These are phyloP conservation scores for Phyllosticta citribraziliensis DNA, from an alignment of 2,329 filamentous ascomycete genomes.

Conservation along the genomic window DNA sequence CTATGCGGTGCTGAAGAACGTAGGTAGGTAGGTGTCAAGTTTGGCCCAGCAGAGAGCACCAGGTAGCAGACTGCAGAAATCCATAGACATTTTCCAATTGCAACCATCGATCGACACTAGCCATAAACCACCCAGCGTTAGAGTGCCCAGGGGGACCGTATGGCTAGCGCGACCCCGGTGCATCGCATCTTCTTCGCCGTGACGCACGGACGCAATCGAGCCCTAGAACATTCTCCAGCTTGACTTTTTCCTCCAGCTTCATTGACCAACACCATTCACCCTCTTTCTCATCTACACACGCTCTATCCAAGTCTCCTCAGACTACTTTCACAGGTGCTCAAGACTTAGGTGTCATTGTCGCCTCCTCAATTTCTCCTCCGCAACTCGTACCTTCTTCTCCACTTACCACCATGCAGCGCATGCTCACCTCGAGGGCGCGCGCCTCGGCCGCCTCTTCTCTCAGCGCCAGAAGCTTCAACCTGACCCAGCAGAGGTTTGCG, in stretches of 20 bases:
- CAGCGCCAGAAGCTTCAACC: constrained; percentile 49
- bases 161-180: not conserved
- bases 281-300: constrained; percentile 1
- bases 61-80: not conserved
- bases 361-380: not conserved
- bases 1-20: not conserved
- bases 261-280: constrained; percentile 4
- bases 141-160: not conserved
- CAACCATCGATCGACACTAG: not conserved
- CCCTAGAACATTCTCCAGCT: constrained; percentile 1
- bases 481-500: constrained; percentile 89
- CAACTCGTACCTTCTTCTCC: not conserved
- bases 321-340: constrained; percentile 1
- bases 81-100: not conserved
- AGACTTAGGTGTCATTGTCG: constrained; percentile 5
- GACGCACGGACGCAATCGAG: not conserved
- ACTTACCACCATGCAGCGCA: constrained; percentile 75
- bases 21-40: not conserved
- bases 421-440: constrained; percentile 71
- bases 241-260: constrained; percentile 2
- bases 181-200: not conserved
- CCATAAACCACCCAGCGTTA: not conserved
- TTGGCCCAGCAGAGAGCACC: no score
- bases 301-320: not conserved
- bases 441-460: constrained; percentile 66